Conservation (phyloP, 306 rosid species). For the Coriaria nepalensis region DNA sequence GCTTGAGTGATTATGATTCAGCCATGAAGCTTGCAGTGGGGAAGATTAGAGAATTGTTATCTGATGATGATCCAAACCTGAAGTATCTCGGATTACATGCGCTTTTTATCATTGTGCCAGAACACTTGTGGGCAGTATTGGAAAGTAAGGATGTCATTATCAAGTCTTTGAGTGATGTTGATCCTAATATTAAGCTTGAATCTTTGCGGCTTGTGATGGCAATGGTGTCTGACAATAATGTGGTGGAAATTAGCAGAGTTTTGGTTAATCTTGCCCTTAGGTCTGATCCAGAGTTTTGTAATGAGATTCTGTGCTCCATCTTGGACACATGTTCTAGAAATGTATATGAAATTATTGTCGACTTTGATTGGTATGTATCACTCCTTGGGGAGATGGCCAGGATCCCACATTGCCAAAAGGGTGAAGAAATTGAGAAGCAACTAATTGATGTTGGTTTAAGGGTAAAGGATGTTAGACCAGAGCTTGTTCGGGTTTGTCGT, state of each 20-base stretch:
- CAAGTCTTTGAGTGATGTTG: slow-evolving; percentile 66
- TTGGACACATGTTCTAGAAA: slow-evolving; percentile 45
- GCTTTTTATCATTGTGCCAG: slow-evolving; percentile 36
- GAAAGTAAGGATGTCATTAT: slow-evolving; percentile 81
- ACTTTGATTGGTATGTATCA: slow-evolving; percentile 83
- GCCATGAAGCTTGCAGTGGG: slow-evolving; percentile 63
- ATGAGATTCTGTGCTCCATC: slow-evolving; percentile 66
- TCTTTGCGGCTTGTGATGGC: slow-evolving; percentile 66
- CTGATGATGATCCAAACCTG: slow-evolving; percentile 75
- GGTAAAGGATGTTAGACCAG: slow-evolving; percentile 75
- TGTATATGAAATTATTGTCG: slow-evolving; percentile 61
- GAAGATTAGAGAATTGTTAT: slow-evolving; percentile 53
- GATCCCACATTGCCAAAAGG: slow-evolving; percentile 69
- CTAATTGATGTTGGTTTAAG: slow-evolving; percentile 79
- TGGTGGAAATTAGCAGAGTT: slow-evolving; percentile 57
- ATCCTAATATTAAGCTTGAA: slow-evolving; percentile 68
- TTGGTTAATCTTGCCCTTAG: slow-evolving; percentile 65
- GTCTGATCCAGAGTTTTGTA: slow-evolving; percentile 71
- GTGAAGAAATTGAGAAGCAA: slow-evolving; percentile 82
- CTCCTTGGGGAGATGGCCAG: slow-evolving; percentile 79
- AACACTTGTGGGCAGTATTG: slow-evolving; percentile 68
- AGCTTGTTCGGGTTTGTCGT: slow-evolving; percentile 62
- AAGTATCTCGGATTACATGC: slow-evolving; percentile 82
- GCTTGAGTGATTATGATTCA: slow-evolving; percentile 48
- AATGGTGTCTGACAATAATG: slow-evolving; percentile 69